These are phyloP conservation scores for Trichoderma hamatum DNA, from an alignment of 2,329 filamentous ascomycete genomes.

Conservation along the genomic window DNA sequence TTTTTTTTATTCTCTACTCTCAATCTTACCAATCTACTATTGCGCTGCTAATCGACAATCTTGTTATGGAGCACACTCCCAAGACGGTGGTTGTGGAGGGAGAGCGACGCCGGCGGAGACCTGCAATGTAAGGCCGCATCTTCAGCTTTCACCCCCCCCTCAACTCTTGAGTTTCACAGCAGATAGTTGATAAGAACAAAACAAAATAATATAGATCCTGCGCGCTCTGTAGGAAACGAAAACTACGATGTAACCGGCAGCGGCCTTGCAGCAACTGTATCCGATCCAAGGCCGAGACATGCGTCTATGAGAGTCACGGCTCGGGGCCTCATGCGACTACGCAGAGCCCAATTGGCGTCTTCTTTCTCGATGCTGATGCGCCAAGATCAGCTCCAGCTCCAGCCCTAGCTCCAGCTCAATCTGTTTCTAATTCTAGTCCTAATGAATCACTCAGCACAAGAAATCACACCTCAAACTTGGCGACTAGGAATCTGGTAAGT, in stretches of 20 bases:
- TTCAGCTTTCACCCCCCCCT: not conserved
- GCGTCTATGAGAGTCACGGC: conserved; percentile 39
- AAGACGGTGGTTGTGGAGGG: conserved; percentile 29
- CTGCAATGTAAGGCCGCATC: conserved; percentile 34
- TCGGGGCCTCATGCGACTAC: not conserved
- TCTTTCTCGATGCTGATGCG: not conserved
- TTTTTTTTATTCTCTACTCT: not conserved
- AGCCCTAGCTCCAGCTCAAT: not conserved
- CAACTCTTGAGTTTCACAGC: not conserved
- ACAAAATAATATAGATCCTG: conserved; percentile 42
- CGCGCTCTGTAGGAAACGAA: conserved; percentile 47
- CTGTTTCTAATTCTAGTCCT: not conserved
- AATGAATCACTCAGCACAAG: not conserved
- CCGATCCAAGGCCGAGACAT: conserved; percentile 41
- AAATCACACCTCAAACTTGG: not conserved
- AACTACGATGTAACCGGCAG: conserved; percentile 48
- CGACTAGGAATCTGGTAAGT: not conserved
- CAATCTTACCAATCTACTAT: not conserved
- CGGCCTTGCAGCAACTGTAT: conserved; percentile 48
- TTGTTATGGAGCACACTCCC: not conserved
- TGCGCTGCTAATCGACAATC: not conserved
- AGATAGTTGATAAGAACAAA: not conserved
- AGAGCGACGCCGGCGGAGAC: conserved; percentile 36
- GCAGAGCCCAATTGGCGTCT: not conserved
- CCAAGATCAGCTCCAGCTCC: not conserved